Base-by-base conservation (phyloP, 495 filamentous ascomycete genomes). In the Lophiotrema nucula region DNA sequence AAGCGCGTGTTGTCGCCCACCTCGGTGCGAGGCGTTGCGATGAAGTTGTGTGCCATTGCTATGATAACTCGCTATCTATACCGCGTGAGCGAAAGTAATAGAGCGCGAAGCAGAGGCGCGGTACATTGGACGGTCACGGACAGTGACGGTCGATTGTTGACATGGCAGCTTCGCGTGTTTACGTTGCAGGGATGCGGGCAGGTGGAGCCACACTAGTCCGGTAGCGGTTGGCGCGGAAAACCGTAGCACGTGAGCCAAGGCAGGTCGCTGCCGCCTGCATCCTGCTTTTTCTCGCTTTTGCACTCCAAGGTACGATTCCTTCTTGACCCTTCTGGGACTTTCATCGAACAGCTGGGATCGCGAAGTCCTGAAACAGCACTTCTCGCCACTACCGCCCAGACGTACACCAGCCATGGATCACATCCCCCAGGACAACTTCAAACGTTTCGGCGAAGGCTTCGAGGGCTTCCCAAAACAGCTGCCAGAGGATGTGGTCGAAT, bases 401-500 rank as follows among this genome's bases (percentile, higher is more conserved):
- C n/a, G n/a, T 47, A 13, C 39, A 43, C 15, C 25, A 41, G 26
- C 18, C 38, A 58, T 66, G 57, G 44, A 42, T 31, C 22, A 16
- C 10, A 19, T 47, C 23, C 52, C 63, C 2, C 22, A 70, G 44
- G 71, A 77, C 53, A 72, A 74, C 38, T 72, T 80, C 61, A 76
- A 77, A 43, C 75, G 74, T 67, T 72, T 74, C 35, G 74, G 71
- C 31, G 74, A 80, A 37, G 78, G 69, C 18, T 83, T 85, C 66
- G 71, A 79, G 31, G 83, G 78, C 16, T 86, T 95, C 54, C 86
- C 88, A 0, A 87, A 86, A 65, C 81, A 79, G 39, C 78, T 96
- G 1, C 84, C 93, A 0, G 90, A 97, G 39, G 91, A 97, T 70
- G 87, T 83, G 46, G 83, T 96, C 47, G 88, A 95, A 69, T 98